Percentiles rank a stretch among this genome's conserved stretches.
Conservation (phyloP, 495 filamentous ascomycete genomes). For the Aspergillus indologenus region DNA sequence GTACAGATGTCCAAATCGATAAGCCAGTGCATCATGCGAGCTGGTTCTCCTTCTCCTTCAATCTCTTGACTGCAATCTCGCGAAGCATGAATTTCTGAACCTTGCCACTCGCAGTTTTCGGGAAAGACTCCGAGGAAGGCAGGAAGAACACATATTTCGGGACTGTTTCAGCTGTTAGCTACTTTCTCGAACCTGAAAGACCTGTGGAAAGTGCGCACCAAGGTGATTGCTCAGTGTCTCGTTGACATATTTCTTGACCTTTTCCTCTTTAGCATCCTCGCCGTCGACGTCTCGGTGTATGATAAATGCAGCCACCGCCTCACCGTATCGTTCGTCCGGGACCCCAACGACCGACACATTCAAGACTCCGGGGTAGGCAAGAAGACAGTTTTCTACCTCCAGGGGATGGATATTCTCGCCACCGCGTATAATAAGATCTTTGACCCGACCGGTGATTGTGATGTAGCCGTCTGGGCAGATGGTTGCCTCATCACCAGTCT, state of each 20-base stretch:
- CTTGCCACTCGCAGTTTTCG: slow-evolving; percentile 95
- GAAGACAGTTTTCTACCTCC: slow-evolving; percentile 89
- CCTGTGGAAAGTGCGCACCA: slow-evolving; percentile 41
- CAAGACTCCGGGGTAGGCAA: slow-evolving; percentile 61
- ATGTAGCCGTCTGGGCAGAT: slow-evolving; percentile 72
- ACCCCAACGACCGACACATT: slow-evolving; percentile 84
- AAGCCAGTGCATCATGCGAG: background rate
- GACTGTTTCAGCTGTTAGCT: slow-evolving; percentile 37
- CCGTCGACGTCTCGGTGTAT: slow-evolving; percentile 39
- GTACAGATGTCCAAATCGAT: no score
- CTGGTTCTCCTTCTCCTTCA: slow-evolving; percentile 26
- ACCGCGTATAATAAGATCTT: slow-evolving; percentile 89
- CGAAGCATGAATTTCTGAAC: slow-evolving; percentile 92
- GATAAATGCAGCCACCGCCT: slow-evolving; percentile 82
- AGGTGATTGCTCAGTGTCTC: slow-evolving; percentile 70
- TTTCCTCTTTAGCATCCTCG: slow-evolving; percentile 32
- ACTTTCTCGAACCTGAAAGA: background rate
- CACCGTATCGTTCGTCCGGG: slow-evolving; percentile 79
- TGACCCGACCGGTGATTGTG: slow-evolving; percentile 73
- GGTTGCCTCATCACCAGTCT: slow-evolving; percentile 86
- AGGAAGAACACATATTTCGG: slow-evolving; percentile 90
- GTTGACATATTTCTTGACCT: slow-evolving; percentile 70
- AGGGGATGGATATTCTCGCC: slow-evolving; percentile 97
- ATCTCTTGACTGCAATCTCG: slow-evolving; percentile 54
- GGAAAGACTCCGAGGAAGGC: slow-evolving; percentile 55